Base-by-base conservation (phyloP, 345 rosid species). In the Carallia pectinifolia region DNA sequence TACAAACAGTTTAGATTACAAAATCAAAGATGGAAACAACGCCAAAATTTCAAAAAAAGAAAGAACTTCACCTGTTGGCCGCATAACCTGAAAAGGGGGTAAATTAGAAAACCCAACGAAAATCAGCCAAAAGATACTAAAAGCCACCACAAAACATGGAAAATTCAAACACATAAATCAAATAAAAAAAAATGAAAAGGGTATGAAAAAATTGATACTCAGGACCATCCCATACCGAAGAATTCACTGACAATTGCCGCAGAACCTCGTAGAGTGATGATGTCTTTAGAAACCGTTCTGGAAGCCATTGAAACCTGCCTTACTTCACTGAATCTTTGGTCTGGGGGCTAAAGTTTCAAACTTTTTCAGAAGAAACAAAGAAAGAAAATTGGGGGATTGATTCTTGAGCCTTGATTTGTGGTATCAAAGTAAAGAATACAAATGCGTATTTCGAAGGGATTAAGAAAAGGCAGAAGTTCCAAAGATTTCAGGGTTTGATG, bases 181-280 rank as follows among this genome's bases (percentile, higher is more conserved):
- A 13, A 62, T 7, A 23, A 23, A 23, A 10, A 3, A 27, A 5
- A 40, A 15, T 5, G 39, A 69, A 70, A 9, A 33, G 17, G 55
- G 38, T 4, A 31, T 1, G 6, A 27, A 23, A n/a, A 47, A 18
- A 1, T 1, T 31, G 7, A 39, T 39, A 39, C 12, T 61, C 34
- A 55, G 29, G 50, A 58, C 58, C 12, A 52, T 15, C 5, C 73
- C 86, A 34, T 62, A 87, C 98, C 95, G 66, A 94, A 94, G 64
- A 94, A 92, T 75, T 95, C 99, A 81, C 99, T 89, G 79, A 90
- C 97, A 74, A 95, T 95, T 0, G 99, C 92, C 4, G 99, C 97
- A 19, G 99, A 95, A 68, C 99, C 99, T 39, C 97, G 95, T 2
- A 95, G 80, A 40, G 99, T 95, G 81, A 95, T 95, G 81, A 95